These are phyloP conservation scores for Thraustochytrium sp. DNA, from an alignment of 352 stramenopile genomes.

Conservation along the genomic window DNA sequence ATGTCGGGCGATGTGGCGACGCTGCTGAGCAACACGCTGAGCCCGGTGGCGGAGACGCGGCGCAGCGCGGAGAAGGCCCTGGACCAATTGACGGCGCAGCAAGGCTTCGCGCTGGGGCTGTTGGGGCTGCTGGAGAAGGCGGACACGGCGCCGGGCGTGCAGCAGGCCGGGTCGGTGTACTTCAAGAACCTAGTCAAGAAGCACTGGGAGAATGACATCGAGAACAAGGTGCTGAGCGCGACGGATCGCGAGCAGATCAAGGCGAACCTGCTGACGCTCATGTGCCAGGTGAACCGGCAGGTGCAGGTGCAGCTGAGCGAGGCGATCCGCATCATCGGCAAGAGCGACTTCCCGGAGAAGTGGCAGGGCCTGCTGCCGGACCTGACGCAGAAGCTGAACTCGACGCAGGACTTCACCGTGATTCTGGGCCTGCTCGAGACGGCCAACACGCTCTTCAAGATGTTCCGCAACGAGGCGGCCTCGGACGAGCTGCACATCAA, in stretches of 20 bases:
- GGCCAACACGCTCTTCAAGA: slow-evolving; percentile 97
- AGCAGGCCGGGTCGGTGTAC: slow-evolving; percentile 50
- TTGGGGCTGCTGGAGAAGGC: not conserved
- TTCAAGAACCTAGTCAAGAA: slow-evolving; percentile 99
- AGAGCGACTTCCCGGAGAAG: slow-evolving; percentile 92
- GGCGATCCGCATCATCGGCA: slow-evolving; percentile 89
- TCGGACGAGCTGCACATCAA: slow-evolving; percentile 88
- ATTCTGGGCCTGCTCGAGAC: slow-evolving; percentile 93
- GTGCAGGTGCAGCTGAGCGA: slow-evolving; percentile 93
- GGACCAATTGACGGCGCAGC: slow-evolving; percentile 7
- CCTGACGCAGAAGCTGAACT: slow-evolving; percentile 84
- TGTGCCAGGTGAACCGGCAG: slow-evolving; percentile 85
- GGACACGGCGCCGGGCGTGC: not conserved
- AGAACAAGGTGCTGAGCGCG: slow-evolving; percentile 24
- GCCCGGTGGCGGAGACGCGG: slow-evolving; percentile 7
- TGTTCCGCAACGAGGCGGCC: slow-evolving; percentile 90
- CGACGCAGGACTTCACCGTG: slow-evolving; percentile 76
- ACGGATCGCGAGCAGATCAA: slow-evolving; percentile 90
- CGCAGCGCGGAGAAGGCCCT: not conserved
- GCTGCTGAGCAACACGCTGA: not conserved
- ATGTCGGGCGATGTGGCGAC: not conserved
- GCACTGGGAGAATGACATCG: slow-evolving; percentile 76
- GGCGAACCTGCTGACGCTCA: slow-evolving; percentile 95
- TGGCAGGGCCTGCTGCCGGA: slow-evolving; percentile 89
- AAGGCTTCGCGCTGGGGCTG: slow-evolving; percentile 3